These are phyloP conservation scores for Penicillium waksmanii DNA, from an alignment of 495 filamentous ascomycete species.

Conservation along the genomic window DNA sequence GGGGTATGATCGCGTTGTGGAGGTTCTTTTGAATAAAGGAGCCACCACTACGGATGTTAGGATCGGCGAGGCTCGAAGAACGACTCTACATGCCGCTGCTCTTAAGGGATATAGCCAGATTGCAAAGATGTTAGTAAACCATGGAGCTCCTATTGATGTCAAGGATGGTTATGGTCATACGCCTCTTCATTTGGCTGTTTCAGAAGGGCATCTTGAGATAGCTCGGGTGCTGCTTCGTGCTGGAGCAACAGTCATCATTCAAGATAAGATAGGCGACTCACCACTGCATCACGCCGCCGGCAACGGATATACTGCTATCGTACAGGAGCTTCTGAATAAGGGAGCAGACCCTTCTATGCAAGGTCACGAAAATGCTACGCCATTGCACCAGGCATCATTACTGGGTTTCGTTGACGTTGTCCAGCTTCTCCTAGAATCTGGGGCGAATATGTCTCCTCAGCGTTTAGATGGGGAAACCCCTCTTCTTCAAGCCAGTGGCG, in stretches of 20 bases:
- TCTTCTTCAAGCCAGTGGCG: slow-evolving; percentile 6
- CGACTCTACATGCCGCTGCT: slow-evolving; percentile 7
- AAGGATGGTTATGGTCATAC: background rate
- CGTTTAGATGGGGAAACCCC: slow-evolving; percentile 6
- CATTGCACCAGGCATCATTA: slow-evolving; percentile 6
- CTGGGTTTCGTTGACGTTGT: slow-evolving; percentile 5
- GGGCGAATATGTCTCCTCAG: slow-evolving; percentile 2
- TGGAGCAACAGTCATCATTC: slow-evolving; percentile 1
- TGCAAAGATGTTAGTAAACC: slow-evolving; percentile 3
- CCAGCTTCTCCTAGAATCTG: slow-evolving; percentile 3
- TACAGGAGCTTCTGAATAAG: slow-evolving; percentile 6
- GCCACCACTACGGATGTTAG: slow-evolving; percentile 5
- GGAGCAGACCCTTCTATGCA: slow-evolving; percentile 1
- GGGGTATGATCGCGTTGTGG: slow-evolving; percentile 6
- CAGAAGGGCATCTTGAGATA: slow-evolving; percentile 4
- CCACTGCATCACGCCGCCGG: slow-evolving; percentile 4
- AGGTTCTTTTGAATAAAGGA: slow-evolving; percentile 4
- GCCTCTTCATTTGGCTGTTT: slow-evolving; percentile 9
- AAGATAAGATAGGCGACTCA: slow-evolving; percentile 1
- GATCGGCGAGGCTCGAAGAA: slow-evolving; percentile 1
- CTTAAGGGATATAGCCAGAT: slow-evolving; percentile 6
- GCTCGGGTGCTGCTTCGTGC: slow-evolving; percentile 1
- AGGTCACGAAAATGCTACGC: slow-evolving; percentile 1
- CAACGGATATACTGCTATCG: background rate
- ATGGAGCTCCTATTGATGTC: slow-evolving; percentile 7